Evolutionary conservation across 371 early-diverging fungal species (phyloP), one percentile per base, ranked within the genome.

Genomic region (Parasitella parasitica): DNA sequence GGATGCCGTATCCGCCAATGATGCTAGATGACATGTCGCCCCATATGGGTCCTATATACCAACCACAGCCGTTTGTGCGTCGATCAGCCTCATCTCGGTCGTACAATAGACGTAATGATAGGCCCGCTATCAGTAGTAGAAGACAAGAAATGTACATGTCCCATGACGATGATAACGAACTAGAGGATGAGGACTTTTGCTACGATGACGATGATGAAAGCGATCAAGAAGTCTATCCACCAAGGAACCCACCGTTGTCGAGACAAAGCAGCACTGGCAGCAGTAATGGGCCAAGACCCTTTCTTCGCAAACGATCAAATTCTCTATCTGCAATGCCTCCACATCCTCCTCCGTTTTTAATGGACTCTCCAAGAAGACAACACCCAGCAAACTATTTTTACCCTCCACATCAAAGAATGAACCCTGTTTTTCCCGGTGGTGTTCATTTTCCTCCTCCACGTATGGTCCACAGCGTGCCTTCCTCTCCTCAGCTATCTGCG

Each of bases 31-130:
- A 49, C 16, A 7, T 59, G 27, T 48, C 48, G 6, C 49, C 58
- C 20, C 35, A 13, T 46, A 26, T 55, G 24, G 34, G 36, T 22
- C 60, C 59, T 24, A 54, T 54, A 41, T 39, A 39, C 11, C 37
- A 49, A 51, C 52, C 28, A 35, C 50, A 43, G 3, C 50, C 63
- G 2, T 57, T 50, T 51, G 26, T 27, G 20, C 57, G 41, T 41
- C 54, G 61, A 9, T 60, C 66, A 22, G n/a, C 55, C 39, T 65
- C 65, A 13, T 41, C 38, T 1, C 49, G 61, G 54, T 55, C 56
- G 39, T 54, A 59, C 59, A 65, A 30, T 20, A 54, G 48, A 30
- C 52, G 52, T 28, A 37, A 53, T 32, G 35, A 57, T 59, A 27
- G 52, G 11, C 55, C 32, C 2, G 26, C 18, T 3, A 22, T 37